phyloP scores from a whole-genome alignment of 306 rosid species.

The Rosa rugosa region DNA sequence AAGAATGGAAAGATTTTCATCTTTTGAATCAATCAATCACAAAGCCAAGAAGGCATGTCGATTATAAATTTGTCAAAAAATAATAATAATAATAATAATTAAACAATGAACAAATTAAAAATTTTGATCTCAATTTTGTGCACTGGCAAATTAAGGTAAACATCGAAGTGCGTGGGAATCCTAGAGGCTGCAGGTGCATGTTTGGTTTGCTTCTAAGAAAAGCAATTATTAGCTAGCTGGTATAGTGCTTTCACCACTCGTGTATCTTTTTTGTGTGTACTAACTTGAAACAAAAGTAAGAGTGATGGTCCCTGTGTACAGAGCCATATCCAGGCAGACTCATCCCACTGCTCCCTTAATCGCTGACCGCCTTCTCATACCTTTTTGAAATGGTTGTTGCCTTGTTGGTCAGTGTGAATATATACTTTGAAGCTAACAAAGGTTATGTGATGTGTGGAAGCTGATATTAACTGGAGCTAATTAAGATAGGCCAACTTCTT shows the following conservation, averaged over 20 bases:
- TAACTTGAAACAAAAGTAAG: slow-evolving; percentile 27
- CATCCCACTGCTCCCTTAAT: not conserved
- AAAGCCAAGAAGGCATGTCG: too few species aligned
- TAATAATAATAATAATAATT: too few species aligned
- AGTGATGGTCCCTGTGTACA: not conserved
- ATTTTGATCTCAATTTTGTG: not conserved
- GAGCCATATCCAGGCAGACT: not conserved
- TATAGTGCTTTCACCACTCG: slow-evolving; percentile 18
- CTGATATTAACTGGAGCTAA: not conserved
- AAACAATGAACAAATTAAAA: too few species aligned
- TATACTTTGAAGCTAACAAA: not conserved
- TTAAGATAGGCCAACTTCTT: too few species aligned
- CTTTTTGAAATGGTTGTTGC: not conserved
- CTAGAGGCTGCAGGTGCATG: not conserved
- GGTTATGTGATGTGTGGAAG: not conserved
- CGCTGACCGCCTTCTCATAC: not conserved
- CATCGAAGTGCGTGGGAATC: not conserved
- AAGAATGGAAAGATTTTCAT: not conserved
- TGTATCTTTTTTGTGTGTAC: slow-evolving; percentile 1
- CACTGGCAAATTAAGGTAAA: not conserved
- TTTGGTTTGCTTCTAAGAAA: slow-evolving; percentile 69
- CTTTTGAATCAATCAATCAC: too few species aligned
- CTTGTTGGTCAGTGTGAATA: too few species aligned
- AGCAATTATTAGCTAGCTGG: slow-evolving; percentile 33
- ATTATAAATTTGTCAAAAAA: too few species aligned